These are phyloP conservation scores for Phaeosphaeria sp. DNA, from an alignment of 2,329 filamentous ascomycete species.

Conservation along the genomic window DNA sequence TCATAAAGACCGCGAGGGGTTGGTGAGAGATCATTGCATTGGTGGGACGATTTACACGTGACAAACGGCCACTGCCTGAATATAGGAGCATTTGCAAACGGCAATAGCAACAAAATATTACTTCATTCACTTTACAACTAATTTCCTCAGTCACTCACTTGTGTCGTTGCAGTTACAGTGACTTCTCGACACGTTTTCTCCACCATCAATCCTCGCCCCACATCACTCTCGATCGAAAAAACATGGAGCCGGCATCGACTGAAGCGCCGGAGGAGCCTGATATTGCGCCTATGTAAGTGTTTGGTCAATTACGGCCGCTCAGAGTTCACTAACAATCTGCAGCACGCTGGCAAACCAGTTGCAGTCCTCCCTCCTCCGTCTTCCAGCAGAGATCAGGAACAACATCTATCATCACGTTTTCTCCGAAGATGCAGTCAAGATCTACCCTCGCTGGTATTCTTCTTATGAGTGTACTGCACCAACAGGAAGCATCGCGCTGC, in stretches of 20 bases:
- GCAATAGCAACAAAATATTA: constrained; percentile 5
- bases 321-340: not conserved
- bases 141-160: no score
- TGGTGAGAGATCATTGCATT: no score
- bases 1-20: no score
- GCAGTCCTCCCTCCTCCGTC: constrained; percentile 1
- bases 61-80: no score
- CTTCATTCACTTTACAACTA: not conserved
- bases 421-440: not conserved
- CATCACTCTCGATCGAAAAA: not conserved
- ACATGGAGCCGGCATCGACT: not conserved
- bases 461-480: not conserved
- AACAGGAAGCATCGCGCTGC: not conserved
- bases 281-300: not conserved
- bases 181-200: no score
- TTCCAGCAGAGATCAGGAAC: constrained; percentile 6
- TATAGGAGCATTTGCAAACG: no score
- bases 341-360: constrained; percentile 1
- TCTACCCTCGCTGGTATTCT: not conserved
- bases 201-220: no score
- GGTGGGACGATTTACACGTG: no score
- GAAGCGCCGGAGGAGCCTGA: not conserved
- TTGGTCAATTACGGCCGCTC: no score
- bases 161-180: no score
- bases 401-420: not conserved